These are phyloP conservation scores for Lathyrus oleraceus DNA, from an alignment of 306 rosid genomes.

Conservation along the genomic window DNA sequence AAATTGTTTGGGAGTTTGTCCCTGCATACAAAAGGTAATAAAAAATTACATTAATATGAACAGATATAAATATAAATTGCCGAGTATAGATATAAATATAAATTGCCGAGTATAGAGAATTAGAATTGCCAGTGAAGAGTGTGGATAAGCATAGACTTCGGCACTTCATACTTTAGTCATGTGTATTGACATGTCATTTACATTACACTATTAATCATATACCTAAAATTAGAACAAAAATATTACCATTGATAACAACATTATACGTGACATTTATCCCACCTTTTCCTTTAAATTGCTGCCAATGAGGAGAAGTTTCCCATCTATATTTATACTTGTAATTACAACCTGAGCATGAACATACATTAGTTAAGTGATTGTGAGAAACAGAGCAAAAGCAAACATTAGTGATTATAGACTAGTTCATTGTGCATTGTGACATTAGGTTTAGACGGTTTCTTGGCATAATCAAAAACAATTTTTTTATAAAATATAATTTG, in stretches of 20 bases:
- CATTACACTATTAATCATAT: background rate
- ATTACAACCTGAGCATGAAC: conserved; percentile 62
- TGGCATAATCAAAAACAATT: background rate
- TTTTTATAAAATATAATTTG: background rate
- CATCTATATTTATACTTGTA: conserved; percentile 50
- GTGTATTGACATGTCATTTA: background rate
- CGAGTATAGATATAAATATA: background rate
- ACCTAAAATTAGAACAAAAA: conserved; percentile 23
- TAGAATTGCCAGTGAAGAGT: background rate
- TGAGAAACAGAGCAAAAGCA: conserved; percentile 15
- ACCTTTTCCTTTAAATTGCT: conserved; percentile 35
- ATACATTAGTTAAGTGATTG: conserved; percentile 11
- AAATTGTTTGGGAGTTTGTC: conserved; percentile 37
- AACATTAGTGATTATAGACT: background rate
- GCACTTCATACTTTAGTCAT: background rate
- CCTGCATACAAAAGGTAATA: conserved; percentile 29
- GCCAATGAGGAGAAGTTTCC: conserved; percentile 34
- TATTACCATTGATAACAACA: conserved; percentile 18
- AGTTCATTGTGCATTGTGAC: conserved; percentile 4
- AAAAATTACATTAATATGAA: conserved; percentile 20
- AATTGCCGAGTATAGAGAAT: background rate
- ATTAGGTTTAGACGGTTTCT: conserved; percentile 2
- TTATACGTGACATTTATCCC: conserved; percentile 38
- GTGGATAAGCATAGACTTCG: background rate
- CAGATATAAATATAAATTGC: conserved; percentile 3